Evolutionary conservation across 331 rosid species (phyloP).

Genomic region (Quercus tomentella): DNA sequence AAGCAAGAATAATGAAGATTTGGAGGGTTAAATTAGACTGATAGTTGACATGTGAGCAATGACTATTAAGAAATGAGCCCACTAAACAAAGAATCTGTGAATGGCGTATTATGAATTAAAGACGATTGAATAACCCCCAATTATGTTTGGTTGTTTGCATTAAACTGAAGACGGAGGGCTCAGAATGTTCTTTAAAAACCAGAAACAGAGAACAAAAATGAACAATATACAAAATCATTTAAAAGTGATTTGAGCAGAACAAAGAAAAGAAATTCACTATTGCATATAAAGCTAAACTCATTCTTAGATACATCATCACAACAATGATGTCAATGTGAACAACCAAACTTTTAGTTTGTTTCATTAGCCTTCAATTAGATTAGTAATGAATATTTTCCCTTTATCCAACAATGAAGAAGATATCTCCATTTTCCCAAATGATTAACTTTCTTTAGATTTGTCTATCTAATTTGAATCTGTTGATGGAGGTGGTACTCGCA

Average conservation of each 20-base stretch:
- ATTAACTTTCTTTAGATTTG: background rate
- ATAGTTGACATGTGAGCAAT: background rate
- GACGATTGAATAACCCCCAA: background rate
- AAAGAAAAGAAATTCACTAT: background rate
- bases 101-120: background rate
- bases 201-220: background rate
- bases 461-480: constrained; percentile 30
- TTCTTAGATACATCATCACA: background rate
- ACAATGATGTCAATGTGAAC: background rate
- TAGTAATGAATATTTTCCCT: background rate
- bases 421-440: background rate
- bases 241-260: background rate
- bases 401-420: background rate
- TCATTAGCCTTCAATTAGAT: too few relatives aligned
- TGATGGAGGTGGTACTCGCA: constrained; percentile 46
- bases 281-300: background rate
- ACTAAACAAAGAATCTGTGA: background rate
- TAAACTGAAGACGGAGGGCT: too few relatives aligned
- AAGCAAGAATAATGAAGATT: background rate
- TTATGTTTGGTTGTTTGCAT: too few relatives aligned
- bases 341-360: too few relatives aligned
- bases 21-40: background rate
- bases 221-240: background rate
- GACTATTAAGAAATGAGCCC: background rate
- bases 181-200: background rate